Base-by-base conservation (phyloP, 2,329 filamentous ascomycete species). In the Lachnellula hyalina region DNA sequence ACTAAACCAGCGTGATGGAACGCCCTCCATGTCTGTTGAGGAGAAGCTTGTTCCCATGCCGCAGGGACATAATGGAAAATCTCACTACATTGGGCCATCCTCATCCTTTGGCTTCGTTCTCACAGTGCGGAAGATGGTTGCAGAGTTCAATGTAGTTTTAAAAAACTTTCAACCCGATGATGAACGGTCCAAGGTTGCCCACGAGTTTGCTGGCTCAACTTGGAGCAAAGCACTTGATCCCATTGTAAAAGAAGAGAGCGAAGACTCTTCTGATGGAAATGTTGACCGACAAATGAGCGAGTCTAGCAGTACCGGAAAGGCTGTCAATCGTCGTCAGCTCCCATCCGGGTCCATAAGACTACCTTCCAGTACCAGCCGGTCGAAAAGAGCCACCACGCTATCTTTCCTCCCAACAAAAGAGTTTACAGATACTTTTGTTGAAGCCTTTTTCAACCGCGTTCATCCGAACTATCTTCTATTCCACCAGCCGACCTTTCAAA, bases 401-500 rank as follows among this genome's bases (percentile, higher is more conserved):
- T 63, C 61, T 14, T 52, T 65, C 28, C 56, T 76, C 14, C 74
- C 73, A 1, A 55, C 66, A 1, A 68, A 64, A 46, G 65, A 70
- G 3, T 65, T 70, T 19, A 68, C 73, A 2, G 72, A 75, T 53
- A 62, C 67, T 5, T 70, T 73, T 7, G 58, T 74, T 1, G 57
- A 68, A 1, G 71, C 73, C 2, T 76, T 70, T 59, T 76, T 76
- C 53, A 67, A 71, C 5, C 54, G 61, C 6, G 67, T 75, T 15
- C 72, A 75, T 54, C 66, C 68, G 0, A 68, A 69, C 47, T 70
- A 74, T 52, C 67, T 73, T 21, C 35, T 75, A 2, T 73, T 75
- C 51, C 70, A 74, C 21, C 68, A 67, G n/a, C 67, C 66, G 14
- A 70, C 71, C 17, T 75, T 75, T 56, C 68, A 74, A 44, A 60